Evolutionary conservation across 1,284 basidiomycete genomes (phyloP).

Genomic region (Ustilago shanxiensis): DNA sequence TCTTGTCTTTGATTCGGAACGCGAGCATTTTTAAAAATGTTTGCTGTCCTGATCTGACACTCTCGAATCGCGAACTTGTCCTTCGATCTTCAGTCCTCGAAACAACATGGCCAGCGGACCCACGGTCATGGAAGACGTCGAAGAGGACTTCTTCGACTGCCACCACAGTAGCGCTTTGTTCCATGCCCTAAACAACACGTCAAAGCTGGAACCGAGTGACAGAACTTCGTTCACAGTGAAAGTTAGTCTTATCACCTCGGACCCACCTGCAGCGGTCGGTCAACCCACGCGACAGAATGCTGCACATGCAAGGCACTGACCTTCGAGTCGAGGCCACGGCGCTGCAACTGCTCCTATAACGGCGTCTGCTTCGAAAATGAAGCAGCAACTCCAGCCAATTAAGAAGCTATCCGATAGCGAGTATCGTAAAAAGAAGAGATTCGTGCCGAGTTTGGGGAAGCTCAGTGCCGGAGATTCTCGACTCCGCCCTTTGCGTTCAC

Average conservation of each 20-base stretch:
- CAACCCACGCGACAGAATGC: background rate
- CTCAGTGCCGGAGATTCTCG: background rate
- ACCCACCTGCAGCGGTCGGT: too few relatives aligned
- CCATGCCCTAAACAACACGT: too few relatives aligned
- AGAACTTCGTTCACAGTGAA: too few relatives aligned
- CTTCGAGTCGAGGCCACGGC: background rate
- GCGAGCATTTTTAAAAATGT: background rate
- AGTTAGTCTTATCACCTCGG: too few relatives aligned
- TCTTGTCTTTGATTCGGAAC: background rate
- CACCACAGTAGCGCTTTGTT: too few relatives aligned
- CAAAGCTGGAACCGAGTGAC: too few relatives aligned
- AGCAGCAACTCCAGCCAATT: background rate
- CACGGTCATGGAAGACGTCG: too few relatives aligned
- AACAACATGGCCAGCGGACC: too few relatives aligned
- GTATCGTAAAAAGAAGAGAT: background rate
- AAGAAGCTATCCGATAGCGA: too few relatives aligned
- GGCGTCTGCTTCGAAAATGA: background rate
- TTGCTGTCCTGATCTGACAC: background rate
- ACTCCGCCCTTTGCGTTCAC: background rate
- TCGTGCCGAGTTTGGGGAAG: background rate
- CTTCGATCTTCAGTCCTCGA: too few relatives aligned
- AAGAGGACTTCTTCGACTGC: too few relatives aligned
- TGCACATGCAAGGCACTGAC: slow-evolving; percentile 2
- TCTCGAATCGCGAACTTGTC: too few relatives aligned
- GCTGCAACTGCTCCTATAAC: background rate